phyloP scores from a whole-genome alignment of 257 asterid genomes.

The Osmanthus fragrans region DNA sequence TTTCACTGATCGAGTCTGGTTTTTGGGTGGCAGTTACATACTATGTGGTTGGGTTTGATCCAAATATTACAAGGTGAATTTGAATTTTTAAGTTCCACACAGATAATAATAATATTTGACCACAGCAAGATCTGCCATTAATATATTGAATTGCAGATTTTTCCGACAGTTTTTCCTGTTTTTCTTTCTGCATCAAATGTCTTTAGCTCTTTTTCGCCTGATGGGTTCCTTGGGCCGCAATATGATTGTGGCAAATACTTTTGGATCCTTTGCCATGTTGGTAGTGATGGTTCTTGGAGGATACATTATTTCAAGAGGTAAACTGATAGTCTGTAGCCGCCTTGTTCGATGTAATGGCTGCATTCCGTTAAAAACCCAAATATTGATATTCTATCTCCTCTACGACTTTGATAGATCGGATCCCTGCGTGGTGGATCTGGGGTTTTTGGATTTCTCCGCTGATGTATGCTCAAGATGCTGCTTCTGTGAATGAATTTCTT shows the following conservation, averaged over 20 bases:
- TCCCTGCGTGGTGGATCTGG: conserved; percentile 98
- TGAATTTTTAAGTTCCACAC: conserved; percentile 9
- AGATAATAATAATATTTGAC: conserved; percentile 13
- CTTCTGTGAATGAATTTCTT: conserved; percentile 88
- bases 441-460: conserved; percentile 95
- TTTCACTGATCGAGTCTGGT: conserved; percentile 81
- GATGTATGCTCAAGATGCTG: conserved; percentile 93
- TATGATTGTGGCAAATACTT: conserved; percentile 96
- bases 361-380: neutral
- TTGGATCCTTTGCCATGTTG: conserved; percentile 96
- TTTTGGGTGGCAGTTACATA: conserved; percentile 91
- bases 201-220: conserved; percentile 80
- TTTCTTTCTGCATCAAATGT: conserved; percentile 93
- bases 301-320: conserved; percentile 93
- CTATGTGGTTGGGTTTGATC: conserved; percentile 89
- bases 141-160: conserved; percentile 54
- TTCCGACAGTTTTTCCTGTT: conserved; percentile 71
- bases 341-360: conserved; percentile 11
- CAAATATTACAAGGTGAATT: conserved; percentile 73
- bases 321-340: conserved; percentile 4
- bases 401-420: conserved; percentile 61
- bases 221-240: conserved; percentile 93
- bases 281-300: conserved; percentile 96
- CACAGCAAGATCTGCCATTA: conserved; percentile 19
- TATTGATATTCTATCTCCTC: conserved; percentile 21